A percentile compares a stretch with the other conserved stretches of the same genome.
phyloP scores from a whole-genome alignment of 768 basidiomycete genomes.

The Hydnomerulius pinastri region DNA sequence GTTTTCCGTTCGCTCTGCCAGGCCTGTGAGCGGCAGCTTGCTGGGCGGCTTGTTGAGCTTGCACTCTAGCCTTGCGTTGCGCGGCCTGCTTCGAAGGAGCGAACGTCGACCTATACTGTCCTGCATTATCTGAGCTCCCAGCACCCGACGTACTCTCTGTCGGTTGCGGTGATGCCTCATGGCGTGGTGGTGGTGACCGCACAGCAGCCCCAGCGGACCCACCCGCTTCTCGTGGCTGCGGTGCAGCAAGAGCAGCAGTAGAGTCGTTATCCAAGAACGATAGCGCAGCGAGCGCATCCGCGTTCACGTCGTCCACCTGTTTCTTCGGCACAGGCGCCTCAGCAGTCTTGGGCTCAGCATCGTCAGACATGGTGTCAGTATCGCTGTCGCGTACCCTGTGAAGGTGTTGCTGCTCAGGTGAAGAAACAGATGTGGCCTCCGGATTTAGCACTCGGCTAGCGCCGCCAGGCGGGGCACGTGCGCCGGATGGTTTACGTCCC shows the following conservation, averaged over 20 bases:
- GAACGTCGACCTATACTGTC: slow-evolving; percentile 81
- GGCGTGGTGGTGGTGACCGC: slow-evolving; percentile 28
- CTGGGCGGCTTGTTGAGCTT: slow-evolving; percentile 82
- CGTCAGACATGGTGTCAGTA: slow-evolving; percentile 36
- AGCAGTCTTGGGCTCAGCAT: slow-evolving; percentile 7
- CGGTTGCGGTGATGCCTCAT: slow-evolving; percentile 35
- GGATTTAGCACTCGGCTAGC: slow-evolving; percentile 40
- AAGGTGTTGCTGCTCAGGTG: slow-evolving; percentile 35
- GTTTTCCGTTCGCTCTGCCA: slow-evolving; percentile 52
- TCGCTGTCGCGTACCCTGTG: slow-evolving; percentile 29
- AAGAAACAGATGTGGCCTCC: slow-evolving; percentile 39
- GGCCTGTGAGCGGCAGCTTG: slow-evolving; percentile 77
- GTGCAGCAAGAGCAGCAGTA: slow-evolving; percentile 18
- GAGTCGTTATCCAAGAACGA: slow-evolving; percentile 62
- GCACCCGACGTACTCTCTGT: slow-evolving; percentile 26
- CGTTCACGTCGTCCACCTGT: slow-evolving; percentile 50
- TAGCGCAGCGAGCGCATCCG: slow-evolving; percentile 78
- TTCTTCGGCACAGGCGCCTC: slow-evolving; percentile 13
- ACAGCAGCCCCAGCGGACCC: slow-evolving; percentile 5
- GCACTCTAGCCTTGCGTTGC: slow-evolving; percentile 80
- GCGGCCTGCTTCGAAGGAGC: slow-evolving; percentile 82
- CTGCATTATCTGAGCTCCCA: slow-evolving; percentile 28
- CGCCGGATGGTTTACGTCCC: slow-evolving; percentile 79
- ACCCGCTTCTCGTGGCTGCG: slow-evolving; percentile 9
- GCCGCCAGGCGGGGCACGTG: slow-evolving; percentile 61